Base-by-base conservation (phyloP, 31 red algal genomes). In the Odonthalia washingtoniensis region DNA sequence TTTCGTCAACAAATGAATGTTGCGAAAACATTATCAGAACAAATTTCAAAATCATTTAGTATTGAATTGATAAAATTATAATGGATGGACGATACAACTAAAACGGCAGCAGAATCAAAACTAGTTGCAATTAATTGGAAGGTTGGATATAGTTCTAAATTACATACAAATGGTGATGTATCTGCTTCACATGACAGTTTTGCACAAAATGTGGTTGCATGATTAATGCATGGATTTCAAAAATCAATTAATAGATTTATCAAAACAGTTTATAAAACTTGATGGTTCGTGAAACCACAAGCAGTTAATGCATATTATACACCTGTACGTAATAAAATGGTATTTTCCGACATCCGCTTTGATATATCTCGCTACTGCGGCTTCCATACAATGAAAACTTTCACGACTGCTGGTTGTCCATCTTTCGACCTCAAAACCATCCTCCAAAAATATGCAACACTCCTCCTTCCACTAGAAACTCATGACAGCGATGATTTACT, bases 221-320 rank as follows among this genome's bases (percentile, higher is more conserved):
- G 83, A 21, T 35, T 49, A 21, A 45, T 38, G 21, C 88, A 95
- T 69, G 61, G 39, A 32, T 90, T 77, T 60, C 64, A 82, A 32
- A 91, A 82, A 33, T 34, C 64, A 4, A 60, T 95, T 16, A 35
- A 30, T 26, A 87, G 78, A 32, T 70, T 98, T 30, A 91, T 80
- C 1, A 87, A 89, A 21, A 81, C 95, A 12, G 76, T 92, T 4
- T 91, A 92, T 44, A 40, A 81, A 26, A 86, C 82, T 24, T 67
- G 91, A 53, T 90, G 89, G 87, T 79, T 87, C n/a, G 91, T 97
- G 91, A 83, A 77, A 0, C 76, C 91, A 5, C 81, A 90, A 9
- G 87, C 90, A 39, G 93, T 95, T 28, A 95, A 95, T 67, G 97
- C 97, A 0, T 99, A 99, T 77, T 99, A 99, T 75, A 86, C 85